Conservation (phyloP, 768 basidiomycete species). For the Leccinum variicolor region DNA sequence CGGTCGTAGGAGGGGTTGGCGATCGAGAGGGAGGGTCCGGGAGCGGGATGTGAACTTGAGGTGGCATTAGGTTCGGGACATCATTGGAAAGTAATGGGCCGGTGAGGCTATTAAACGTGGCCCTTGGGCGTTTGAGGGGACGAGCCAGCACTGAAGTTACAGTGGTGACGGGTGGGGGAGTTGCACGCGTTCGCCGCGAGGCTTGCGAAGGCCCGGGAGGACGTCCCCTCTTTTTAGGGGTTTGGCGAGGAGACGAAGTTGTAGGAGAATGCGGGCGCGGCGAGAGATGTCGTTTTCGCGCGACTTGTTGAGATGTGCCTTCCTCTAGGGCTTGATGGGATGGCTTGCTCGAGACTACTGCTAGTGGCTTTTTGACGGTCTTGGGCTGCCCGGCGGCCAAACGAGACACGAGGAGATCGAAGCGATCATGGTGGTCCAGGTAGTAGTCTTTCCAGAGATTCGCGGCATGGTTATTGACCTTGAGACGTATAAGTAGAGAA, state of each 20-base stretch:
- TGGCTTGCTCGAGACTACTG: conserved; percentile 9
- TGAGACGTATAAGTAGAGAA: conserved; percentile 3
- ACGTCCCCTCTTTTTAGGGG: conserved; percentile 18
- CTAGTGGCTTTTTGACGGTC: conserved; percentile 28
- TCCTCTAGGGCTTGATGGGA: conserved; percentile 8
- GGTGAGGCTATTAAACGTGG: conserved; percentile 61
- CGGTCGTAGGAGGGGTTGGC: conserved; percentile 59
- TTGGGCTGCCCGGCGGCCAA: conserved; percentile 21
- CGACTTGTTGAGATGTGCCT: conserved; percentile 22
- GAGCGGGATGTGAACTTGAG: conserved; percentile 56
- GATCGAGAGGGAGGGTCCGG: conserved; percentile 65
- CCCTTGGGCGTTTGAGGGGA: conserved; percentile 29
- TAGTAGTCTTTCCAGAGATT: conserved; percentile 81
- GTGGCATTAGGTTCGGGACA: conserved; percentile 51
- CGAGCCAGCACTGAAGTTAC: conserved; percentile 21
- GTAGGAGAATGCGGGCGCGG: neutral
- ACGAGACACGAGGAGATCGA: conserved; percentile 42
- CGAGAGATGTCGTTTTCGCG: conserved; percentile 36
- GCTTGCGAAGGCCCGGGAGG: conserved; percentile 24
- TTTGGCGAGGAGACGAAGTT: conserved; percentile 23
- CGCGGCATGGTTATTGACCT: conserved; percentile 48
- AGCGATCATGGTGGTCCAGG: conserved; percentile 60
- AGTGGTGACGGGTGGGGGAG: conserved; percentile 16
- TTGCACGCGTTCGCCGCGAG: conserved; percentile 23
- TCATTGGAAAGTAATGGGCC: conserved; percentile 34